These are phyloP conservation scores for Annona squamosa DNA, from an alignment of 164 flowering plant species.

Conservation along the genomic window DNA sequence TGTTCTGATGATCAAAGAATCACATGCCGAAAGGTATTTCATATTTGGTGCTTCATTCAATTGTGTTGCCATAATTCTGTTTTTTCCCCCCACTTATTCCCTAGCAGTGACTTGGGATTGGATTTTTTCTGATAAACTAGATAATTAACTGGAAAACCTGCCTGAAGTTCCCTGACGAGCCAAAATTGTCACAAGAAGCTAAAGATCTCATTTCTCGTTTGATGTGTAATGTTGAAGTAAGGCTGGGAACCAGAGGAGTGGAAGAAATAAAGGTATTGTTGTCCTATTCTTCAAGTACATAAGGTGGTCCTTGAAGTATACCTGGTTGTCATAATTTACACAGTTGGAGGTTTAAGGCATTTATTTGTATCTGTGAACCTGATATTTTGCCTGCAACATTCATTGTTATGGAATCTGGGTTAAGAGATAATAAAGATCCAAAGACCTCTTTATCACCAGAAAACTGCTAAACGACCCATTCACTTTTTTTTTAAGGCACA, in stretches of 20 bases:
- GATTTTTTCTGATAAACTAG: conserved; percentile 31
- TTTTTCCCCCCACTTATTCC: neutral
- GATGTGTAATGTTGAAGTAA: conserved; percentile 75
- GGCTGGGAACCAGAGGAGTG: conserved; percentile 75
- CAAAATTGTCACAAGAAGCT: conserved; percentile 65
- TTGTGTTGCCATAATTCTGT: neutral
- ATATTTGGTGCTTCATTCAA: neutral
- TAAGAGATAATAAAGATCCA: neutral
- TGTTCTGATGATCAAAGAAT: conserved; percentile 85
- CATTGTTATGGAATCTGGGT: neutral
- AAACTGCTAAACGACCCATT: neutral
- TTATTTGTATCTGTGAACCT: neutral
- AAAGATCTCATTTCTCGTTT: conserved; percentile 72
- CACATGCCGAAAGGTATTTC: conserved; percentile 74
- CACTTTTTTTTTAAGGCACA: conserved; percentile 41
- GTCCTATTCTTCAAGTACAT: neutral
- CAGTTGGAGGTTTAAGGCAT: neutral
- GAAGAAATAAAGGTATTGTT: conserved; percentile 73
- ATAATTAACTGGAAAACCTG: conserved; percentile 86
- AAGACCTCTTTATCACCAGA: neutral
- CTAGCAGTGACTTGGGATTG: conserved; percentile 3
- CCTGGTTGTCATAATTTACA: too few species aligned
- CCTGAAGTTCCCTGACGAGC: conserved; percentile 86
- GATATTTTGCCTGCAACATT: neutral
- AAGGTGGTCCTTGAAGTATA: neutral